A percentile compares a stretch with the other conserved stretches of the same genome.
These are phyloP conservation scores for Quercus tomentella DNA, from an alignment of 331 rosid genomes.

Conservation along the genomic window DNA sequence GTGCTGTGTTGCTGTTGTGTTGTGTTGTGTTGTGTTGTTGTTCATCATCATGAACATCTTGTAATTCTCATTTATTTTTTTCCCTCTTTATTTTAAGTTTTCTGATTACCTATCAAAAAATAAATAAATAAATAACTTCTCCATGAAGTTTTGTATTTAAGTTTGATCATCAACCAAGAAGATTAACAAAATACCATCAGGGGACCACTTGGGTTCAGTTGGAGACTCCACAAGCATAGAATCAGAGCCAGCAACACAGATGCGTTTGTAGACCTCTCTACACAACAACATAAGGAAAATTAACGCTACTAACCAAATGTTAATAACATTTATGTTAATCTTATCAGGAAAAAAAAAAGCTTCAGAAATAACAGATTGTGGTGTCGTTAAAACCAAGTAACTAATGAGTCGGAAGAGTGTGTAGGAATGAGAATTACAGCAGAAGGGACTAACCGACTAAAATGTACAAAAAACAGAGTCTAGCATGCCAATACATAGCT, in stretches of 20 bases:
- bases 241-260: conserved; percentile 72
- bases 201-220: conserved; percentile 94
- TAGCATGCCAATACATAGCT: neutral
- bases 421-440: neutral
- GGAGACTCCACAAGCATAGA: conserved; percentile 72
- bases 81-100: too few species aligned
- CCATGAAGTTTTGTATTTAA: neutral
- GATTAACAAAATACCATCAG: conserved; percentile 45
- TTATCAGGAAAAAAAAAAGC: neutral
- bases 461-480: neutral
- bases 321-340: neutral
- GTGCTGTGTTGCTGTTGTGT: too few species aligned
- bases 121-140: neutral
- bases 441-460: neutral
- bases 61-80: too few species aligned
- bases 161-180: neutral
- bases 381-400: neutral
- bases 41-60: too few species aligned
- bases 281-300: conserved; percentile 14
- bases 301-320: conserved; percentile 10
- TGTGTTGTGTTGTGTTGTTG: too few species aligned
- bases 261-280: conserved; percentile 63
- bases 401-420: neutral
- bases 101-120: too few species aligned
- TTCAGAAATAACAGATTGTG: neutral